Evolutionary conservation across 1,139 yeast genomes (phyloP), one percentile per base, ranked within the genome.

Genomic region (Debaryomyces coudertii): DNA sequence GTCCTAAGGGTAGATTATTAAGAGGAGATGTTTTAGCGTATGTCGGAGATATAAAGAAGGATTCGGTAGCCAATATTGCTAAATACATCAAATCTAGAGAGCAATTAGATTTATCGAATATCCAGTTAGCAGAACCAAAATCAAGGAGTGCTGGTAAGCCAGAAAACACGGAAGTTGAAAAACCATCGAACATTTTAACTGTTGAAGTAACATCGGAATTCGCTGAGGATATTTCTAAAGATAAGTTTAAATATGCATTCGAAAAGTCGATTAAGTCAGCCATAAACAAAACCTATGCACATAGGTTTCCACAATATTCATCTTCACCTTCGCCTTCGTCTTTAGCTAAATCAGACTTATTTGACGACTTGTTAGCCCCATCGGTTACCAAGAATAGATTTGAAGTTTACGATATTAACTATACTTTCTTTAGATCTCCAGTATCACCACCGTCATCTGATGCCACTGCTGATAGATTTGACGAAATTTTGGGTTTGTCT

Each of bases 11-110:
- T 15, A 80, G 96, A 59, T 65, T 93, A 42, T 75, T 90, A 54
- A 88, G 87, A 70, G 98, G 98, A 51, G 99, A 93, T 63, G 90
- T 92, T 1, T 77, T 92, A 54, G 95, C 96, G 1, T 83, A 81
- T 61, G 64, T 92, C 47, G 97, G 98, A 23, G 65, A 79, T 51
- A 87, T 92, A 48, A 66, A 87, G 12, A 59, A 71, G 42, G 82
- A 78, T 6, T 69, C 83, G 9, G 81, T 85, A 24, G 63, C 66
- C 16, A 62, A 68, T 20, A 73, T 92, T 47, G 73, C 88, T 7
- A 68, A 79, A 36, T 84, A 73, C 60, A 68, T 92, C 55, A 72
- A 79, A 47, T 69, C 76, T 43, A 78, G 79, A 53, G 77, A 82
- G 53, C 87, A 84, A 57, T 73, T 92, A 53, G 98, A 93, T 62